Evolutionary conservation across 768 basidiomycete species (phyloP).

Genomic region (Mycena vitilis): DNA sequence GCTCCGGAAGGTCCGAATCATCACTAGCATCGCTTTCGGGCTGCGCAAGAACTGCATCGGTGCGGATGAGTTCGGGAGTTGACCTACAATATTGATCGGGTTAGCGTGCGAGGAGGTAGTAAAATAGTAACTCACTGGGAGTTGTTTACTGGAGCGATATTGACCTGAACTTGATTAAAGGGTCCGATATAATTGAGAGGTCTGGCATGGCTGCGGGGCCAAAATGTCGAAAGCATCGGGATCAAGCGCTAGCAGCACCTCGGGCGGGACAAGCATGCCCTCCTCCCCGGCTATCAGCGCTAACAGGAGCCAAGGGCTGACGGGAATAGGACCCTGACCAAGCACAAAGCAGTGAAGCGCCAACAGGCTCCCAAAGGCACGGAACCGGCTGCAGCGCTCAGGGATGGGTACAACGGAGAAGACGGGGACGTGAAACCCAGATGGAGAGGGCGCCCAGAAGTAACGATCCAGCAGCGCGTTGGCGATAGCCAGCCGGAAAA

Average conservation of each 20-base stretch:
- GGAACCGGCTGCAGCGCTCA: background rate
- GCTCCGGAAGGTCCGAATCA: no score
- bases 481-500: background rate
- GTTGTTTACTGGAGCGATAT: no score
- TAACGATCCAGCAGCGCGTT: no score
- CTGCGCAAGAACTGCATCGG: no score
- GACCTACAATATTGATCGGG: no score
- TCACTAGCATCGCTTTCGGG: no score
- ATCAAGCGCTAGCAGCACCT: background rate
- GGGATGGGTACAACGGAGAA: background rate
- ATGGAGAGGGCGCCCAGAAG: slow-evolving; percentile 5
- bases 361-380: background rate
- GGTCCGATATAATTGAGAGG: no score
- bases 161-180: no score
- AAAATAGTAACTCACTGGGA: no score
- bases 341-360: slow-evolving; percentile 12
- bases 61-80: no score
- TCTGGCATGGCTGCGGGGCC: slow-evolving; percentile 3
- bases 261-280: background rate
- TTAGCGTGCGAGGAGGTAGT: no score
- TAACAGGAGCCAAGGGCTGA: slow-evolving; percentile 19
- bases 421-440: background rate
- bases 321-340: background rate
- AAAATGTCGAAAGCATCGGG: slow-evolving; percentile 11
- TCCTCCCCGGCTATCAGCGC: background rate